Evolutionary conservation across 495 filamentous ascomycete species (phyloP).

Genomic region (Neurospora sp.): DNA sequence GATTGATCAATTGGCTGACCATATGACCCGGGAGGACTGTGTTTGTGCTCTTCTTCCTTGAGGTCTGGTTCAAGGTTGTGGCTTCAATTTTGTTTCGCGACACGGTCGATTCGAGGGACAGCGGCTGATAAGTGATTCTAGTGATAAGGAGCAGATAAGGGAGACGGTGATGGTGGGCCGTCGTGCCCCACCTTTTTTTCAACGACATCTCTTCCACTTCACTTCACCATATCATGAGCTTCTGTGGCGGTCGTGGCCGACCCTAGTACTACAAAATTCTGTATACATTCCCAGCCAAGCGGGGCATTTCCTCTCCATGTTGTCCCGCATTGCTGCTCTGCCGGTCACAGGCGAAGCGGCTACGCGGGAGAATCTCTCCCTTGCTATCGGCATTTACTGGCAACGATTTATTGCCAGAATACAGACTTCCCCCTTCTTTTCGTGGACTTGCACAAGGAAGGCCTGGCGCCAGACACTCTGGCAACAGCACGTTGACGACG

Average conservation of each 20-base stretch:
- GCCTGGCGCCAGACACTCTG: too few relatives aligned
- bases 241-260: not conserved
- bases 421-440: too few relatives aligned
- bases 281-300: not conserved
- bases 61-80: not conserved
- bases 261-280: not conserved
- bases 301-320: not conserved
- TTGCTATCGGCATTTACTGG: too few relatives aligned
- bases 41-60: not conserved
- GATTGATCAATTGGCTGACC: not conserved
- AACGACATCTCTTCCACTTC: not conserved
- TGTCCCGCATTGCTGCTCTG: too few relatives aligned
- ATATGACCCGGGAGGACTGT: not conserved
- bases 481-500: too few relatives aligned
- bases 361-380: too few relatives aligned
- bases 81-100: not conserved
- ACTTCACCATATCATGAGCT: not conserved
- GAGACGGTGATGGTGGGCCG: not conserved
- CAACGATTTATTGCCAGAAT: too few relatives aligned
- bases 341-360: too few relatives aligned
- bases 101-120: not conserved
- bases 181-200: not conserved
- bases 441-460: too few relatives aligned
- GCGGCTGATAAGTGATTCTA: not conserved
- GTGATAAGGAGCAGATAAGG: not conserved